These are phyloP conservation scores for Nicotiana tomentosiformis DNA, from an alignment of 257 asterid genomes.

Conservation along the genomic window DNA sequence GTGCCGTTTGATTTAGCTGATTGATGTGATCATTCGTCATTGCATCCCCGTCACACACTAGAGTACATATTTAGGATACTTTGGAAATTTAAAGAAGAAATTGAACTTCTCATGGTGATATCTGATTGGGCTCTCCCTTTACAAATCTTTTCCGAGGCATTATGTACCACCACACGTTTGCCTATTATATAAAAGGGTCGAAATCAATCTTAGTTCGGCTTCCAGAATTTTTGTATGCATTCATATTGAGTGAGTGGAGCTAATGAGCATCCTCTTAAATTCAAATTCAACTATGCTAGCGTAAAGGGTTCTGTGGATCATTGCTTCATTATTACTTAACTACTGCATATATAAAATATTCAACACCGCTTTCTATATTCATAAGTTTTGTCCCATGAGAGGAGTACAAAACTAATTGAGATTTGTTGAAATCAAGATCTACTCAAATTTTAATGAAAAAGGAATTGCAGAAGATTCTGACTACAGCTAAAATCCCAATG, in stretches of 20 bases:
- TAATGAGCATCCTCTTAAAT: not conserved
- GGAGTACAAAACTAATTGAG: not conserved
- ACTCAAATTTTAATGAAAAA: not conserved
- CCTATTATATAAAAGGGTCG: not conserved
- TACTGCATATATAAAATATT: not conserved
- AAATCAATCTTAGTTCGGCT: not conserved
- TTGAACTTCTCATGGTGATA: not conserved
- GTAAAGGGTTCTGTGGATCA: too few species aligned
- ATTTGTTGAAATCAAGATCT: not conserved
- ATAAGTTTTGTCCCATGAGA: not conserved
- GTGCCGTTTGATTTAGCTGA: not conserved
- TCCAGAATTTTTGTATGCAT: not conserved
- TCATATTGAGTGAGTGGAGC: not conserved
- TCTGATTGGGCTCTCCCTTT: not conserved
- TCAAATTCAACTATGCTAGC: too few species aligned
- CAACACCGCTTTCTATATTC: not conserved
- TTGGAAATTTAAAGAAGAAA: not conserved
- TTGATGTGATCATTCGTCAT: not conserved
- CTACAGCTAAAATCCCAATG: not conserved
- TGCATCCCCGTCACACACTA: not conserved
- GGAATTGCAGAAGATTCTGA: not conserved
- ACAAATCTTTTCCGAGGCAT: not conserved
- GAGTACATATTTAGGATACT: not conserved
- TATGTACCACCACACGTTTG: not conserved
- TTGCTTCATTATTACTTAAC: too few species aligned